Base-by-base conservation (phyloP, 2,329 filamentous ascomycete species). In the Aspergillus hiratsukae region DNA sequence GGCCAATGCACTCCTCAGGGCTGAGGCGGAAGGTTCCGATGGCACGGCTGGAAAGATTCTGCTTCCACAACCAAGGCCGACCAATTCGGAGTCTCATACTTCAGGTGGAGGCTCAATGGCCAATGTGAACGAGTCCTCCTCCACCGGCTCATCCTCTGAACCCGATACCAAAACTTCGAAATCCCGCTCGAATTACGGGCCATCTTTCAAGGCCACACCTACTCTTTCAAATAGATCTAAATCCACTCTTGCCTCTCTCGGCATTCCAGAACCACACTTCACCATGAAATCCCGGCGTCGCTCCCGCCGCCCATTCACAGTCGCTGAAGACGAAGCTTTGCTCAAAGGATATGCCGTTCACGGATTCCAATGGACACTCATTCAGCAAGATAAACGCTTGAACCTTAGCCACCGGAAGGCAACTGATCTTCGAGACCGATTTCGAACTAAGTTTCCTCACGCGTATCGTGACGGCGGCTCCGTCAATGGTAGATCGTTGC, bases 371-470 rank as follows among this genome's bases (percentile, higher is more conserved):
- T 87, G 85, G 85, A 83, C 81, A 10, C 68, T 76, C 6, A 87
- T 87, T 52, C 77, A 79, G 58, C 77, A 82, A 55, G 83, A 87
- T 57, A 70, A 72, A 14, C 73, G 78, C 5, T 69, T 86, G 3
- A 76, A 78, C 11, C 76, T 87, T 48, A 65, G 69, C 9, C 74
- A 79, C 60, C 77, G 84, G 45, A 78, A 79, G 48, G 75, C 81
- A 17, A 85, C 83, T 1, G 84, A 87, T 63, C 66, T 87, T 14
- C 77, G 85, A 31, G 85, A 87, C 66, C 80, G 84, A 3, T 84
- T 87, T 60, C 77, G 84, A 17, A 84, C 82, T 7, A 78, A 79
- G 31, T 87, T 81, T 61, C 83, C 84, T 0, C 77, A 84, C 29
- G 75, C 79, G 19, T 87, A 85, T 64, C 76, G 76, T 11, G 69